Conservation (phyloP, 176 grass and related monocot genomes). For the Panicum miliaceum region DNA sequence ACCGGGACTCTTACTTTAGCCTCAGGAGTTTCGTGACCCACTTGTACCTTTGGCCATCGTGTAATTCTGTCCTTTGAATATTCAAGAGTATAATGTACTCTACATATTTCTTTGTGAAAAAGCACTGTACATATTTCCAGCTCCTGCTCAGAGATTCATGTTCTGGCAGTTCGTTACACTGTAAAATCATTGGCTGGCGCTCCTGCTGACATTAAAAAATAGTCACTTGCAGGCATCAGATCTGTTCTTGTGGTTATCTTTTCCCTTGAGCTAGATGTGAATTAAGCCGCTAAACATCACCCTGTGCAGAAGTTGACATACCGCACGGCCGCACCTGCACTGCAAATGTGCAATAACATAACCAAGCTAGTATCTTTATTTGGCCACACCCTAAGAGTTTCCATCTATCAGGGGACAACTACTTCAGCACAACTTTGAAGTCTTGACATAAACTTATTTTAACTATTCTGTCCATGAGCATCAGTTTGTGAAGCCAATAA, state of each 20-base stretch:
- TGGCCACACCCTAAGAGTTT: neutral
- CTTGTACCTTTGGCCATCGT: neutral
- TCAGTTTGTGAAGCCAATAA: conserved; percentile 26
- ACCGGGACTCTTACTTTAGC: neutral
- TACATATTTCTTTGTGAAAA: neutral
- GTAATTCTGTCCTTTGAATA: conserved; percentile 30
- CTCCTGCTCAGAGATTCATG: neutral
- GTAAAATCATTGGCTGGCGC: neutral
- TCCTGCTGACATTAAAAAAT: conserved; percentile 11
- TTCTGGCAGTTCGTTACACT: neutral
- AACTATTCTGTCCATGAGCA: neutral
- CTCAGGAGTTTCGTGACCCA: neutral
- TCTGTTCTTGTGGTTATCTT: neutral
- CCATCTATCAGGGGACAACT: conserved; percentile 5
- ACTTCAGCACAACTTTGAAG: neutral
- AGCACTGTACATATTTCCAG: neutral
- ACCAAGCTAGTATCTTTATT: neutral
- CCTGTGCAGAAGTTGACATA: conserved; percentile 1
- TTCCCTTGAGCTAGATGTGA: conserved; percentile 13
- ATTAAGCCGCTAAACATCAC: neutral
- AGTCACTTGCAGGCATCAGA: neutral
- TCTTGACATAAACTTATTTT: neutral
- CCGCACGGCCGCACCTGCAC: neutral
- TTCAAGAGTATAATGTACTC: neutral
- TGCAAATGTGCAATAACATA: conserved; percentile 7